Conservation (phyloP, 208 protist genomes). For the Leishmania tropica region DNA sequence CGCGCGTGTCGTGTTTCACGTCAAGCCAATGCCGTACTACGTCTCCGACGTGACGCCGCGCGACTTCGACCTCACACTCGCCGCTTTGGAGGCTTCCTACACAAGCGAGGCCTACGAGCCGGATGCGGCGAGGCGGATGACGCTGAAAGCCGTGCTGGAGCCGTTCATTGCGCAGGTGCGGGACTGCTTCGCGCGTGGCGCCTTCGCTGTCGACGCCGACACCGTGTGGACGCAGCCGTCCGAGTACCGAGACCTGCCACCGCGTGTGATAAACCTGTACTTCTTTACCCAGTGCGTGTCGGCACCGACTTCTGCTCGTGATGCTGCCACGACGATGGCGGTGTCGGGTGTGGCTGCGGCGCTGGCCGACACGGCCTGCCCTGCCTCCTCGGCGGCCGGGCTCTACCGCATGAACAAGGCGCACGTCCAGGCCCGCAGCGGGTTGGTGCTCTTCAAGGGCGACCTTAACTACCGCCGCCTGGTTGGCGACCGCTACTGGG, state of each 20-base stretch:
- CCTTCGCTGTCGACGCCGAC: slow-evolving; percentile 71
- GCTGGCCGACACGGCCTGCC: slow-evolving; percentile 8
- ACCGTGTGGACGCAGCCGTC: slow-evolving; percentile 82
- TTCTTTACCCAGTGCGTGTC: slow-evolving; percentile 76
- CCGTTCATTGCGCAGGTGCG: slow-evolving; percentile 59
- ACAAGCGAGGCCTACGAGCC: slow-evolving; percentile 17
- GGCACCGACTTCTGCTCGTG: slow-evolving; percentile 7
- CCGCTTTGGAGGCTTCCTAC: slow-evolving; percentile 44
- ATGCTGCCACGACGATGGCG: slow-evolving; percentile 10
- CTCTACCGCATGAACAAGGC: slow-evolving; percentile 53
- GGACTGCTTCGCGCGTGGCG: slow-evolving; percentile 37
- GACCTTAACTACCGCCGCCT: slow-evolving; percentile 92
- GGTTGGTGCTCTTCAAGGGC: slow-evolving; percentile 89
- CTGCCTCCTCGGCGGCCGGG: slow-evolving; percentile 16
- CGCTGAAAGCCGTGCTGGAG: slow-evolving; percentile 30
- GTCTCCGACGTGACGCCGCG: slow-evolving; percentile 85
- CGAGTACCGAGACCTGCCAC: slow-evolving; percentile 89
- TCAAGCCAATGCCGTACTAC: slow-evolving; percentile 91
- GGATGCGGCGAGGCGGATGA: slow-evolving; percentile 28
- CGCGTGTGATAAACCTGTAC: slow-evolving; percentile 78
- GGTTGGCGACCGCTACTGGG: slow-evolving; percentile 90
- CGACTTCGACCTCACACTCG: slow-evolving; percentile 70
- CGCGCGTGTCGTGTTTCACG: slow-evolving; percentile 65
- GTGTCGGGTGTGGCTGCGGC: slow-evolving; percentile 8
- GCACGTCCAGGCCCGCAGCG: slow-evolving; percentile 38